These are phyloP conservation scores for Cytospora chrysosperma DNA, from an alignment of 2,329 filamentous ascomycete species.

Conservation along the genomic window DNA sequence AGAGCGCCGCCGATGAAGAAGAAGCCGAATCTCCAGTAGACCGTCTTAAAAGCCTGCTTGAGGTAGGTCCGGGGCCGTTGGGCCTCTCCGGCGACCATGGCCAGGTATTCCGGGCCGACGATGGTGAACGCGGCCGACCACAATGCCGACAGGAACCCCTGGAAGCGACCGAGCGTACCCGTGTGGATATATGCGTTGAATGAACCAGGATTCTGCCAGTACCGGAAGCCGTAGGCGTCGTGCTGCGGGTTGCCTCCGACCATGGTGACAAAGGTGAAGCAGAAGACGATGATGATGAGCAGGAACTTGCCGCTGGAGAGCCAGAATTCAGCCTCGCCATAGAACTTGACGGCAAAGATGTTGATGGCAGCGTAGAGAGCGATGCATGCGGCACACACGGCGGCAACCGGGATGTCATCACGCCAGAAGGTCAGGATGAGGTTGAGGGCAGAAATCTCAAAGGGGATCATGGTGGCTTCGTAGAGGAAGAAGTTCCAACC, in stretches of 20 bases:
- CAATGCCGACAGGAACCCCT: constrained; percentile 68
- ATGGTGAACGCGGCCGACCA: constrained; percentile 65
- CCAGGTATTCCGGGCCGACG: constrained; percentile 66
- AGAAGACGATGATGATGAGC: constrained; percentile 65
- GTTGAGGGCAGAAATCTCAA: constrained; percentile 42
- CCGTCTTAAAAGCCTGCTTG: constrained; percentile 69
- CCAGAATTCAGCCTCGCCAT: constrained; percentile 73
- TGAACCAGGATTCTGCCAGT: constrained; percentile 62
- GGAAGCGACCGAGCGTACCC: constrained; percentile 63
- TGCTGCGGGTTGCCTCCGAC: constrained; percentile 71
- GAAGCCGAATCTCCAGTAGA: constrained; percentile 68
- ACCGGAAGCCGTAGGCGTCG: constrained; percentile 68
- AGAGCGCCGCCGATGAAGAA: constrained; percentile 73
- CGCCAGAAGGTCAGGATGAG: constrained; percentile 48
- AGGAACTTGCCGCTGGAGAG: constrained; percentile 62
- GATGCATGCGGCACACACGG: constrained; percentile 56
- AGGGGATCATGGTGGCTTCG: constrained; percentile 42
- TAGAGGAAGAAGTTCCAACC: constrained; percentile 46
- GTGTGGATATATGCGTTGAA: constrained; percentile 61
- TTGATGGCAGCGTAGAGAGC: constrained; percentile 57
- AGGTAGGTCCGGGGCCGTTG: constrained; percentile 63
- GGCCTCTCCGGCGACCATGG: constrained; percentile 68
- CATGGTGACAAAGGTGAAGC: constrained; percentile 77
- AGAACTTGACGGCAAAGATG: constrained; percentile 63
- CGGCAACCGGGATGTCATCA: constrained; percentile 44